Evolutionary conservation across 2,329 filamentous ascomycete genomes (phyloP), one percentile per base, ranked within the genome.

Genomic region (Plectosphaerella cucumerina): DNA sequence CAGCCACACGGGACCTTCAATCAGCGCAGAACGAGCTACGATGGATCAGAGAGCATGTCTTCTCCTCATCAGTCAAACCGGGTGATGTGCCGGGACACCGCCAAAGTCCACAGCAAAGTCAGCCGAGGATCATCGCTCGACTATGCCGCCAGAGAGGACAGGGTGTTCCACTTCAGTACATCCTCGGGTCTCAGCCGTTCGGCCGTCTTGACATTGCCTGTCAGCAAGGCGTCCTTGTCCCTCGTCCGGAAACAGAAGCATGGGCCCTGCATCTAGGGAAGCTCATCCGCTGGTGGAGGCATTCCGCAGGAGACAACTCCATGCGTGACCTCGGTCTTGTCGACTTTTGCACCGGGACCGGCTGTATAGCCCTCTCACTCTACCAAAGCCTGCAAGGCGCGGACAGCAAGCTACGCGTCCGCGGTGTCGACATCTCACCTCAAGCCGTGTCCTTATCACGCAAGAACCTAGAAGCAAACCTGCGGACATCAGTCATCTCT

Each of bases 281-380:
- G 5, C 56, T 77, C 10, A 15, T 48, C 47, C 21, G 11, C 5
- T 12, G 20, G 12, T 17, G 42, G 8, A n/a, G 21, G 14, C 9
- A 6, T 23, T 6, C 5, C 10, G 20, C 8, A 11, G 26, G 26
- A 31, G 26, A 15, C 2, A n/a, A 4, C 42, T 12, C 42, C 12
- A 15, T n/a, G n/a, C n/a, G 21, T n/a, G 21, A 44, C 20, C 59
- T 95, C 12, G 78, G 76, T 12, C 73, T 97, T 39, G 67, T 97
- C 9, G 94, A 99, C 66, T 75, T 97, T 26, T 97, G 94, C 67
- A 92, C 90, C 0, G 94, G 94, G 10, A 90, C 89, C 5, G 94
- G 94, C 5, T 97, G 93, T 69, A 96, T 97, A 56, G 81, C 90
- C 0, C 78, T 97, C 9, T 79, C 90, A 3, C 75, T 96, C 6